Evolutionary conservation across 768 basidiomycete genomes (phyloP), one percentile per base, ranked within the genome.

Genomic region (Podaxis carcinomalis): DNA sequence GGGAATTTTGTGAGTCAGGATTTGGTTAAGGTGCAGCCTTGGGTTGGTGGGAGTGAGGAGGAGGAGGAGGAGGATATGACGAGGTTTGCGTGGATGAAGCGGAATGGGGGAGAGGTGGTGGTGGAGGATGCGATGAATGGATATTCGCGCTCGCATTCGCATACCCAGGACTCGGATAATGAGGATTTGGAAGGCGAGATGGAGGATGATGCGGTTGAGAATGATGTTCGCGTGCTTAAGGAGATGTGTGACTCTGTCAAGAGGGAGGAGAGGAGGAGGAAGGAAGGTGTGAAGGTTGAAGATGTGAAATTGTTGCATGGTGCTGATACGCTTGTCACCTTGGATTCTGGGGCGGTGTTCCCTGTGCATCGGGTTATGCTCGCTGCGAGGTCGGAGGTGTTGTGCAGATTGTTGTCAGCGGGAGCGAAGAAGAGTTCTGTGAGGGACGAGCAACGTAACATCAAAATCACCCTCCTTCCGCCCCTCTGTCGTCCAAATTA

Each of bases 291-390:
- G 32, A 61, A 64, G 4, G 66, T 63, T 28, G 65, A 66, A 7
- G 66, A 64, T 7, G 54, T 60, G 1, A 66, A 65, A 25, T 65
- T 75, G 28, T 72, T 73, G 0, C 73, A 83, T 59, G 90, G 88
- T 2, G 88, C 90, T 0, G 91, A 95, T 67, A 63, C 89, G 1
- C 61, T 82, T 47, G 68, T 92, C 1, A 75, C 79, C 27, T 69
- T 85, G 6, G 66, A 65, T 10, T 67, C 73, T 9, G 72, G 78
- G 2, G 70, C 75, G 7, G 69, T 73, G 10, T 78, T 92, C 59
- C 85, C 87, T 2, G 88, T 75, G 0, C 93, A 95, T 67, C 77
- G 80, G 2, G 76, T 81, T 23, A 71, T 95, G n/a, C 81, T 95
- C 9, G 81, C 81, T 0, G 77, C 85, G 0, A 84, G 92, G 14